Evolutionary conservation across 2,329 filamentous ascomycete genomes (phyloP), one percentile per base, ranked within the genome.

Genomic region (Diaporthe destruens): DNA sequence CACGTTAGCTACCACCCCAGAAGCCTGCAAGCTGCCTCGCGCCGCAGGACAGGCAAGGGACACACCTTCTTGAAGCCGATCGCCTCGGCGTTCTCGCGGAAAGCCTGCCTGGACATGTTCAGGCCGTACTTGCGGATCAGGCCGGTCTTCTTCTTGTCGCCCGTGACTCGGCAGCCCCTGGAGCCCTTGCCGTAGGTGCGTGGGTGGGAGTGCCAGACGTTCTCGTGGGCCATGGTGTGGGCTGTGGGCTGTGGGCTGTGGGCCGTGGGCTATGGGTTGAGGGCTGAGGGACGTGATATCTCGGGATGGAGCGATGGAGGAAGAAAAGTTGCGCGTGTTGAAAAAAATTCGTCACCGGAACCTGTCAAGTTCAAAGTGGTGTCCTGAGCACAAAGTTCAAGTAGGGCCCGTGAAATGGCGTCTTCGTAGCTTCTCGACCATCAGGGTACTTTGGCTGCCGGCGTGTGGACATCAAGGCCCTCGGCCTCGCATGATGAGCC

Each of bases 41-140:
- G 23, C 44, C 20, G 32, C 12, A 3, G 4, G n/a, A n/a, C 14
- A 39, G 18, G 47, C 2, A 49, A 23, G 20, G 7, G 25, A 56
- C 71, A 8, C 8, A 84, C 83, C 84, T 86, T 86, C 80, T 84
- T 80, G 78, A 86, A 86, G 75, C 85, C 85, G 79, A 86, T 86
- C 75, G 86, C 85, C 75, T 82, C 76, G 36, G 84, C 81, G 81
- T 85, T 85, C 80, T 86, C 85, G 78, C 85, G 81, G 81, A 86
- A 87, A 81, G 85, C 87, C 79, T 87, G 85, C 82, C 85, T 83
- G 83, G 85, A 87, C 80, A 87, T 86, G 80, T 93, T 91, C 77
- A 94, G 86, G 80, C 93, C 93, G 86, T 95, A 95, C 87, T 95
- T 95, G 86, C 93, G 92, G 88, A 95, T 94, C 79, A 95, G 88